Evolutionary conservation across 2,329 filamentous ascomycete species (phyloP).

Genomic region (Grosmannia penicillata): DNA sequence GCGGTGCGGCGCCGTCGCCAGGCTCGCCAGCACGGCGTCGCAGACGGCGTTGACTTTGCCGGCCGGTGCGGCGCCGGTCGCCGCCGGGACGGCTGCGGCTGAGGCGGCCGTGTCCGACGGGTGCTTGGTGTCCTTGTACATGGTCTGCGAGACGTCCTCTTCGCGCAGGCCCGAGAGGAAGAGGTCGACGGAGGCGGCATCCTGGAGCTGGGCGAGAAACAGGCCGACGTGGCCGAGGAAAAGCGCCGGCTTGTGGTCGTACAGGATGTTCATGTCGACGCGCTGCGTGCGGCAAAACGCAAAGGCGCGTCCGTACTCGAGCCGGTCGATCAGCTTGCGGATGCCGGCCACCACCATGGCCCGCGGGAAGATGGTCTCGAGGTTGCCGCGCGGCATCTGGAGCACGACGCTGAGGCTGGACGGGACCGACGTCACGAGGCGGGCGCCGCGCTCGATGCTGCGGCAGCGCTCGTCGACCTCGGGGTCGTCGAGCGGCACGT

Average conservation of each 20-base stretch:
- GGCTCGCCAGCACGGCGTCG: constrained; percentile 59
- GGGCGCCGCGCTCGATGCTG: constrained; percentile 78
- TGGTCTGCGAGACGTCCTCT: constrained; percentile 83
- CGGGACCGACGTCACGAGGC: constrained; percentile 77
- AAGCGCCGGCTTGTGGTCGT: constrained; percentile 78
- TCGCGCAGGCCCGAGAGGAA: constrained; percentile 78
- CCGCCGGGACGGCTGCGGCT: neutral
- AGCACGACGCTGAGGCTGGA: constrained; percentile 73
- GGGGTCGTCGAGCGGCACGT: constrained; percentile 74
- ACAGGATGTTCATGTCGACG: constrained; percentile 95
- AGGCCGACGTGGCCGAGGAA: constrained; percentile 63
- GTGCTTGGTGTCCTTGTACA: constrained; percentile 78
- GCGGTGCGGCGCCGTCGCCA: constrained; percentile 39
- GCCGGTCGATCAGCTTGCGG: constrained; percentile 60
- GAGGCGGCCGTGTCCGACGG: constrained; percentile 10
- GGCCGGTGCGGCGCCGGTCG: constrained; percentile 5
- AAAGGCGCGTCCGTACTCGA: constrained; percentile 75
- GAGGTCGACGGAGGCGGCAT: constrained; percentile 70
- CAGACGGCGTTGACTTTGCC: constrained; percentile 80
- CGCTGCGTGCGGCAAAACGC: constrained; percentile 79
- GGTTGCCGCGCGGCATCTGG: constrained; percentile 90
- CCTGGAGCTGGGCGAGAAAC: constrained; percentile 75
- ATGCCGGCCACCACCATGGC: constrained; percentile 89
- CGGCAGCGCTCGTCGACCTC: constrained; percentile 86
- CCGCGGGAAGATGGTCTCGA: constrained; percentile 88